These are phyloP conservation scores for Suaeda aralocaspica DNA, from an alignment of 148 eudicot genomes.

Conservation along the genomic window DNA sequence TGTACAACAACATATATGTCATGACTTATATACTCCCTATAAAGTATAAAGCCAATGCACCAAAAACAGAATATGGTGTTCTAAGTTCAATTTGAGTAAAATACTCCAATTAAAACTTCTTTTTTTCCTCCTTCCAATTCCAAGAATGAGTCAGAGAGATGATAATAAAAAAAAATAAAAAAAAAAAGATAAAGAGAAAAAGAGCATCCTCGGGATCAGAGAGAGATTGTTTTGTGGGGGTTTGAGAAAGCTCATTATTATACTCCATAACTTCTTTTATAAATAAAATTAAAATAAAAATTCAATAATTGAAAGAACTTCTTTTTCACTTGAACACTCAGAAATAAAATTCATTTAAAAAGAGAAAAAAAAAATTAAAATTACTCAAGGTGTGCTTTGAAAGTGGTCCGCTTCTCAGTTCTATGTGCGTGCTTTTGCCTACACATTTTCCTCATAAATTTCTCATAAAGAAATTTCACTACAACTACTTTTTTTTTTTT, in stretches of 20 bases:
- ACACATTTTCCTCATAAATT: slow-evolving; percentile 8
- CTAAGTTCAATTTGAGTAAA: not conserved
- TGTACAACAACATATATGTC: too few relatives aligned
- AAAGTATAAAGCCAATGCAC: too few relatives aligned
- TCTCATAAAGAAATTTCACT: slow-evolving; percentile 18
- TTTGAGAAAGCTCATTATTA: slow-evolving; percentile 18
- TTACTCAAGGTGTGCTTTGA: slow-evolving; percentile 26
- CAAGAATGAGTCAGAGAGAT: slow-evolving; percentile 17
- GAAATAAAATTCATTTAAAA: not conserved
- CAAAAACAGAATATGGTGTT: not conserved
- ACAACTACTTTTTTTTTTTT: slow-evolving; percentile 22
- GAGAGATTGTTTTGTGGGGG: slow-evolving; percentile 28
- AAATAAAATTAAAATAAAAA: slow-evolving; percentile 17
- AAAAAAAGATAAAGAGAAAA: slow-evolving; percentile 27
- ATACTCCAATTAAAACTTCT: not conserved
- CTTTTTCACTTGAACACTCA: slow-evolving; percentile 6
- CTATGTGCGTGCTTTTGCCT: slow-evolving; percentile 38
- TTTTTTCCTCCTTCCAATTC: slow-evolving; percentile 7
- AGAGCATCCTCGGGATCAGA: slow-evolving; percentile 44
- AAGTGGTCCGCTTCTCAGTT: slow-evolving; percentile 41
- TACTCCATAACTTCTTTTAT: too few relatives aligned
- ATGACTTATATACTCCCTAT: too few relatives aligned
- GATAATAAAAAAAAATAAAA: not conserved
- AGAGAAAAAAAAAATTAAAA: not conserved
- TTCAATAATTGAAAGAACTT: slow-evolving; percentile 32